Base-by-base conservation (phyloP, 2,329 filamentous ascomycete species). In the Claviceps digitariae region DNA sequence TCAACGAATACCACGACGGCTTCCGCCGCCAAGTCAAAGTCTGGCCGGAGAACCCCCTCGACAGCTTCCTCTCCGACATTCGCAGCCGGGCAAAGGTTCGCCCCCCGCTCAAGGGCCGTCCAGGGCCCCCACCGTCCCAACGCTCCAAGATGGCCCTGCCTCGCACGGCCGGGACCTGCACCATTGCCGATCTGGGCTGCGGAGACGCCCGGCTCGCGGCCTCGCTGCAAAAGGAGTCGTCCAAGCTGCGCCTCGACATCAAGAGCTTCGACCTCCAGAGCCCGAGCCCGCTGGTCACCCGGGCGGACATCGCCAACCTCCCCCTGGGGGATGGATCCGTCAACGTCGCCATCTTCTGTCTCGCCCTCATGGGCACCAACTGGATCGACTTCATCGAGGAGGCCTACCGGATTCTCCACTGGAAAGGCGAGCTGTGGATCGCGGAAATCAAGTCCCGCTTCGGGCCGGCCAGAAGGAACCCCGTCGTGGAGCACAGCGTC, bases 311-410 rank as follows among this genome's bases (percentile, higher is more conserved):
- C 51, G 85, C 90, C 31, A 79, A 85, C 55, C 74, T 98, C 1
- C 91, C 91, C 0, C 72, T 95, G 0, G 73, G 74, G 5, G 83
- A 90, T 60, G 84, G 82, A 46, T 82, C 79, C 57, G 83, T 90
- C 56, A 90, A 98, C 67, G 77, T 98, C 5, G 87, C 87, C 49
- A 84, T 98, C 60, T 97, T 97, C 74, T 98, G 93, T 68, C 78
- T 98, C 34, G 93, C 91, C 50, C 80, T 98, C 55, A 98, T 98
- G 93, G 93, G 93, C 64, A 98, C 93, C 53, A 98, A 98, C 72
- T 98, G 93, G 91, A 79, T 95, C 52, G 84, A 89, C 61, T 97
- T 98, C 67, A 80, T 98, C 62, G 93, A 97, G 70, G 93, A 98
- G 72, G 91, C 91, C 15, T 95, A 89, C 74, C 84, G 93, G 52